Conservation (phyloP, 306 rosid genomes). For the Vigna hirtella region DNA sequence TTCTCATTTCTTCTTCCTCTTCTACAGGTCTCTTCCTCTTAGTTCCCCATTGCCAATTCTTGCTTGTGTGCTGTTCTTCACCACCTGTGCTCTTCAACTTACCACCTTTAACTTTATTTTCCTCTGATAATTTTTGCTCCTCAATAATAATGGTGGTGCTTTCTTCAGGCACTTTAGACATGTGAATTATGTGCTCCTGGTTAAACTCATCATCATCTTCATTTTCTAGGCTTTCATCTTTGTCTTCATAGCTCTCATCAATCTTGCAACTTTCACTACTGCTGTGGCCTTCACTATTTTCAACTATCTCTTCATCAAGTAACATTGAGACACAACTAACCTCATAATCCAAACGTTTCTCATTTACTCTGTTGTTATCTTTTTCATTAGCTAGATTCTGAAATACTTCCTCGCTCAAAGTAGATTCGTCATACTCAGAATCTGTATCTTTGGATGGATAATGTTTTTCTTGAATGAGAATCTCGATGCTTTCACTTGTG, state of each 20-base stretch:
- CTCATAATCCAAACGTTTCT: constrained; percentile 37
- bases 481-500: constrained; percentile 28
- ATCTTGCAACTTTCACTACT: constrained; percentile 12
- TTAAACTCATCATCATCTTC: constrained; percentile 16
- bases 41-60: constrained; percentile 47
- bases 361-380: constrained; percentile 46
- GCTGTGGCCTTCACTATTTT: constrained; percentile 34
- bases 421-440: constrained; percentile 50
- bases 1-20: constrained; percentile 57
- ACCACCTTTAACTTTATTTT: constrained; percentile 30
- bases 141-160: constrained; percentile 12
- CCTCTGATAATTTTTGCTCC: constrained; percentile 37
- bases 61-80: constrained; percentile 43
- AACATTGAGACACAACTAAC: constrained; percentile 23
- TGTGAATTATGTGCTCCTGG: constrained; percentile 28
- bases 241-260: constrained; percentile 39
- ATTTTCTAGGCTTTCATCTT: constrained; percentile 29
- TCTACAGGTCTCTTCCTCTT: constrained; percentile 49
- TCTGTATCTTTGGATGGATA: constrained; percentile 33
- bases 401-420: constrained; percentile 49
- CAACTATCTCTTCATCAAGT: constrained; percentile 36
- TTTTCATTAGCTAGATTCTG: constrained; percentile 35
- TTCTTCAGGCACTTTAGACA: constrained; percentile 27
- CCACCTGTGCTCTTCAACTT: constrained; percentile 28
- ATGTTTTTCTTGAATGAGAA: constrained; percentile 45